A percentile compares a stretch with the other conserved stretches of the same genome.
Evolutionary conservation across 805 yeast genomes (phyloP).

Genomic region (Metschnikowia hibisci): DNA sequence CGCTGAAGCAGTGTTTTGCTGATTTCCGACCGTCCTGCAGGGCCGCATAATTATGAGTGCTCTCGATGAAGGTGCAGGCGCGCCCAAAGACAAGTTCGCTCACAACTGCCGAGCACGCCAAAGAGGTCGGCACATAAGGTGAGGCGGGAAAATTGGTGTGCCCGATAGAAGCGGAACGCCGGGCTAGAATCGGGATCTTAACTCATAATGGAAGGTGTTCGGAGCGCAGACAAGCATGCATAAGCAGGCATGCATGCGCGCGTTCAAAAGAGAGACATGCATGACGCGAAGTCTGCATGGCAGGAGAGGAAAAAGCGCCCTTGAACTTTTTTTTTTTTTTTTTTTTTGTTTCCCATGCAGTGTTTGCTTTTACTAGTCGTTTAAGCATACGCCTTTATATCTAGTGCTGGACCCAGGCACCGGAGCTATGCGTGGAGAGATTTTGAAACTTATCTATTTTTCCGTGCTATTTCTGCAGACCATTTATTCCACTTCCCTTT

Average conservation of each 20-base stretch:
- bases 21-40: too few relatives aligned
- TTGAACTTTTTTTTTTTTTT: not conserved
- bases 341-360: conserved; percentile 3
- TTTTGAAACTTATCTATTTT: not conserved
- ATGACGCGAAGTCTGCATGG: conserved; percentile 3
- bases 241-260: not conserved
- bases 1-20: too few relatives aligned
- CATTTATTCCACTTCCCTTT: not conserved
- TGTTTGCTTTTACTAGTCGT: conserved; percentile 3
- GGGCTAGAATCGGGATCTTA: not conserved
- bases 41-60: too few relatives aligned
- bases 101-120: not conserved
- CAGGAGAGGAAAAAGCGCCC: conserved; percentile 3
- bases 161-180: not conserved
- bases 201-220: not conserved
- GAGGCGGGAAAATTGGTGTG: too few relatives aligned
- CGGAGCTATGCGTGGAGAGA: conserved; percentile 1
- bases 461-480: not conserved
- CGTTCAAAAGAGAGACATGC: conserved; percentile 3
- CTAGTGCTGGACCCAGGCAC: conserved; percentile 1
- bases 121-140: too few relatives aligned
- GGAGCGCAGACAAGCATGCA: not conserved
- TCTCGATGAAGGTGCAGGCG: not conserved
- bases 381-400: conserved; percentile 6
- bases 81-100: not conserved